These are phyloP conservation scores for Botrytis byssoidea DNA, from an alignment of 2,329 filamentous ascomycete species.

Conservation along the genomic window DNA sequence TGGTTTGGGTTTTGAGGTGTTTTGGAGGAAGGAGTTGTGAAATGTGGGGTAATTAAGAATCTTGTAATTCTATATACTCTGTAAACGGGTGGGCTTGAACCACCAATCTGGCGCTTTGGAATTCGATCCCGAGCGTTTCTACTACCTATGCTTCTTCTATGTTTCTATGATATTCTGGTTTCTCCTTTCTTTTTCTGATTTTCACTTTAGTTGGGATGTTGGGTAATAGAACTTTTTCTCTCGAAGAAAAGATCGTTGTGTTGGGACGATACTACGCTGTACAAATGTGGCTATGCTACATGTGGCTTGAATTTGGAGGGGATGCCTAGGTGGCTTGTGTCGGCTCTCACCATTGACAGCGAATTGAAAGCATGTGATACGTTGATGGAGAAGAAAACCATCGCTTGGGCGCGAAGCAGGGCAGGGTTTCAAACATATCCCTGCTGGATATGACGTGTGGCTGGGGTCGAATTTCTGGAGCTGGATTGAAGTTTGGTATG, in stretches of 20 bases:
- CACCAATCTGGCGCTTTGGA: not conserved
- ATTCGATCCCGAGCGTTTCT: not conserved
- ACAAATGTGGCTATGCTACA: not conserved
- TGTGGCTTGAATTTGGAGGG: not conserved
- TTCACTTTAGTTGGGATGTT: not conserved
- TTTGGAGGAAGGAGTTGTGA: not conserved
- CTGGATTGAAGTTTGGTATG: not conserved
- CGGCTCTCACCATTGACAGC: not conserved
- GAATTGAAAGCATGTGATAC: slow-evolving; percentile 2
- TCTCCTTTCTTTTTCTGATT: not conserved
- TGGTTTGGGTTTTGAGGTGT: not conserved
- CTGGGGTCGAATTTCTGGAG: slow-evolving; percentile 3
- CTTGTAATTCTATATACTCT: no score
- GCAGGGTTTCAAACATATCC: not conserved
- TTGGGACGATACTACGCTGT: not conserved
- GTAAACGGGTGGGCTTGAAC: slow-evolving; percentile 1
- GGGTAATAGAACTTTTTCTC: not conserved
- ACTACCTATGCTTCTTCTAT: not conserved
- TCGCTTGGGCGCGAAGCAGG: not conserved
- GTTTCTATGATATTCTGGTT: not conserved
- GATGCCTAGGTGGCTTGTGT: not conserved
- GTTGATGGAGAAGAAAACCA: not conserved
- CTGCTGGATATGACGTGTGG: slow-evolving; percentile 16
- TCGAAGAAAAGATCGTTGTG: not conserved
- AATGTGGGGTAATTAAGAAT: not conserved